Base-by-base conservation (phyloP, 805 yeast genomes). In the Debaryomyces prosopidis region DNA sequence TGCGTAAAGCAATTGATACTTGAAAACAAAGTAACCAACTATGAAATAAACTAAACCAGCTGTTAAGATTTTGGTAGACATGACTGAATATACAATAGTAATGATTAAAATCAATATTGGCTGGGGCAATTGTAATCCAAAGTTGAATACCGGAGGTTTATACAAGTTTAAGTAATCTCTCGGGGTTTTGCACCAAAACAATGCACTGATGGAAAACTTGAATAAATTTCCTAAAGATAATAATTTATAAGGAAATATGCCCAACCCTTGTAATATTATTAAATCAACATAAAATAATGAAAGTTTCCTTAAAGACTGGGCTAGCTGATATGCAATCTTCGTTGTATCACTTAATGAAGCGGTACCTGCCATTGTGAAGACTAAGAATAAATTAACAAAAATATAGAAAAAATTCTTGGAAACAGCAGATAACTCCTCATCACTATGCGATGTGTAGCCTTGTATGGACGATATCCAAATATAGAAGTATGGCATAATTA, bases 401-500 rank as follows among this genome's bases (percentile, higher is more conserved):
- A 91, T 87, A 65, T 90, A 94, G 62, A 94, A 91, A 68, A 91
- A 92, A 70, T 94, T 94, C 67, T 92, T 92, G 20, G 94, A 83
- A 2, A 92, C 95, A 18, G 90, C 81, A 0, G 96, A 86, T 14
- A 90, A 68, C 62, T 94, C 98, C 53, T 88, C 96, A 53, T 94
- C 98, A 33, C 96, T 91, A 56, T 87, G 85, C 5, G 97, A 89
- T 0, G 95, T 84, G 56, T 81, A 88, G 0, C 98, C 98, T 69
- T 92, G 99, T 40, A 80, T 75, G 2, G 82, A 73, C 0, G 97
- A 85, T 40, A 92, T 69, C 80, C 87, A 88, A 39, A 87, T 89
- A 60, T 89, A 91, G 40, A 92, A 71, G 58, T 84, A 91, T 2
- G 99, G 99, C 55, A 91, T 82, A 11, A 83, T 74, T 39, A 86